Base-by-base conservation (phyloP, 164 flowering plant genomes). In the Euptelea pleiosperma region DNA sequence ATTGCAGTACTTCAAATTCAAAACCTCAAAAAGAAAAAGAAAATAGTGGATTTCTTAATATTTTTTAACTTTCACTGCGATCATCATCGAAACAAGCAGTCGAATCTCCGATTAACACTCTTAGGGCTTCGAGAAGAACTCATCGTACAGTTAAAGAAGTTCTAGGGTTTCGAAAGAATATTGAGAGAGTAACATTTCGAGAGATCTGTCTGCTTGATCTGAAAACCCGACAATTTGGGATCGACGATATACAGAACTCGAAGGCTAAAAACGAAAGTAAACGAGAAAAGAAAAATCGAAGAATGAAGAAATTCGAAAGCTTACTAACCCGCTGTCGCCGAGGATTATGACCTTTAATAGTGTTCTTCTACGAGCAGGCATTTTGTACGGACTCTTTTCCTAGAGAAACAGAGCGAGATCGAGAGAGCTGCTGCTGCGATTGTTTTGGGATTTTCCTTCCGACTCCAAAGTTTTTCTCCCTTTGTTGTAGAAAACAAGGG, bases 291-390 rank as follows among this genome's bases (percentile, higher is more conserved):
- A n/a, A n/a, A n/a, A n/a, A n/a, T n/a, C n/a, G n/a, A n/a, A n/a
- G n/a, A 4, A 22, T n/a, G n/a, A n/a, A 18, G n/a, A 26, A 42
- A 11, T 1, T 8, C 52, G 57, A 31, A 21, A 5, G 16, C 22
- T 15, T n/a, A 48, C 68, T 55, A 11, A 85, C 91, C 91, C 91
- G 76, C 91, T 85, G 57, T 85, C 88, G 51, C 91, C 91, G 75
- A 85, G 87, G 77, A 85, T 85, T 77, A 85, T 85, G 75, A 85
- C 91, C 73, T 85, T 85, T 68, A 85, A 45, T 44, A 85, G 86
- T 34, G 87, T 82, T 73, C 91, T 76, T 58, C 91, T 48, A 15
- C 91, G 76, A 19, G 90, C 78, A 42, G 91, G 84, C 91, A 84
- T 82, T 63, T n/a, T n/a, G 34, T 62, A 39, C 19, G 25, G 49